Evolutionary conservation across 23 red algal species (phyloP).

Genomic region (Gracilaria vermiculophylla): DNA sequence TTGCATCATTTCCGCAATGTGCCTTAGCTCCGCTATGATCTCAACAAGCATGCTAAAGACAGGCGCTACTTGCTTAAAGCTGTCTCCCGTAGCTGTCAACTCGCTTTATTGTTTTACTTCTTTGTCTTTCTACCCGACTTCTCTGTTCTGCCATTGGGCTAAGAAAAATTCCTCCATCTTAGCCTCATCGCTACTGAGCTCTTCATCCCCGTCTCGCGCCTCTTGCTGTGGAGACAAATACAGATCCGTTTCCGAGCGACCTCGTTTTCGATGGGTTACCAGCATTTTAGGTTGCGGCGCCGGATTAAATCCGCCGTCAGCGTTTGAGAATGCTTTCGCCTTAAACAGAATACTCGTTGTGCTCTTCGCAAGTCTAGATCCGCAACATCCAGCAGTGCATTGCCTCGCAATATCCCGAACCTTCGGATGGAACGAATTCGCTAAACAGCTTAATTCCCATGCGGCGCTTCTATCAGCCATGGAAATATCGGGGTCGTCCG

Average conservation of each 20-base stretch:
- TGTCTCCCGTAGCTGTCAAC: background rate
- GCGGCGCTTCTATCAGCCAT: conserved; percentile 32
- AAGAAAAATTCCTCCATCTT: background rate
- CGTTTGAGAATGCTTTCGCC: conserved; percentile 21
- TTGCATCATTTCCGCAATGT: too few species aligned
- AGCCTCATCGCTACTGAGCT: background rate
- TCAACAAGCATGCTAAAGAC: background rate
- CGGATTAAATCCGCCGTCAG: conserved; percentile 51
- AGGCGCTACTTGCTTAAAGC: background rate
- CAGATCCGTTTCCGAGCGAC: too few species aligned
- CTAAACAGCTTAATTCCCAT: conserved; percentile 37
- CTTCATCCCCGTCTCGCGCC: background rate
- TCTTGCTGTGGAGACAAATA: background rate
- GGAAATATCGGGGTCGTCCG: conserved; percentile 44
- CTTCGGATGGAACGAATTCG: conserved; percentile 39
- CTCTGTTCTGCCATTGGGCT: background rate
- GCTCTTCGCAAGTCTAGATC: conserved; percentile 31
- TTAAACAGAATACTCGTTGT: conserved; percentile 15
- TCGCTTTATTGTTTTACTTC: background rate
- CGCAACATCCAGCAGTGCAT: conserved; percentile 28
- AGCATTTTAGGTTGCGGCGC: background rate
- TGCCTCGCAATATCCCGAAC: conserved; percentile 21
- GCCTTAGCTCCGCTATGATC: background rate
- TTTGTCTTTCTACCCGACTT: too few species aligned
- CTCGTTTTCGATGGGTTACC: background rate